Base-by-base conservation (phyloP, 352 stramenopile species). In the Phytopythium boreale region DNA sequence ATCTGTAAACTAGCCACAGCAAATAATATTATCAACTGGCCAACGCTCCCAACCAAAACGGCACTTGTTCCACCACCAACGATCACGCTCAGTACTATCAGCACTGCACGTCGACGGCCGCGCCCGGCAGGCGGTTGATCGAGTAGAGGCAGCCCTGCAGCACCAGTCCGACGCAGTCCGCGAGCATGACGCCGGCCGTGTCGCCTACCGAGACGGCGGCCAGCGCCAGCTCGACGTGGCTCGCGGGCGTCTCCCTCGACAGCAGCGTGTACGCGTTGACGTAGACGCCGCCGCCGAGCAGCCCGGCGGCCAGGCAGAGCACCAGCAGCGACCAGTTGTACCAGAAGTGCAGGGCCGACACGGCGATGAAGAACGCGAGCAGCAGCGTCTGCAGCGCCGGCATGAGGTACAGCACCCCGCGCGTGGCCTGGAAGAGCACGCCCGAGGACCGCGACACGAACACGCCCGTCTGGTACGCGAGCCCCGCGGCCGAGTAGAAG, bases 91-190 rank as follows among this genome's bases (percentile, higher is more conserved):
- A n/a, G n/a, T n/a, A n/a, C n/a, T n/a, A 47, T 76, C 39, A 91
- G 61, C 82, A 92, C 11, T 80, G 66, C 36, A 92, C 68, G 57
- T 79, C 61, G 34, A 92, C 69, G 14, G 83, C 76, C 4, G 82
- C 82, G n/a, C 83, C 83, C 20, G 83, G 79, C 4, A 94, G 70
- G 9, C 72, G 68, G 55, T 94, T 91, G 47, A 89, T 75, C 19
- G 86, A 90, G 68, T 97, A 98, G 37, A 98, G 77, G 66, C 92
- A 98, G 37, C 86, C 85, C 67, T 98, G 95, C 26, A 98, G 71
- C 55, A 97, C 87, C 20, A 98, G 69, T 1, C 92, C 89, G 5
- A 76, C 67, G 60, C 95, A 82, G 72, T 98, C 93, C 9, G 92
- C 91, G 43, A 97, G 62, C 68, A 98, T 84, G 59, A 98, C 88